These are phyloP conservation scores for Physaria fendleri DNA, from an alignment of 345 rosid genomes.

Conservation along the genomic window DNA sequence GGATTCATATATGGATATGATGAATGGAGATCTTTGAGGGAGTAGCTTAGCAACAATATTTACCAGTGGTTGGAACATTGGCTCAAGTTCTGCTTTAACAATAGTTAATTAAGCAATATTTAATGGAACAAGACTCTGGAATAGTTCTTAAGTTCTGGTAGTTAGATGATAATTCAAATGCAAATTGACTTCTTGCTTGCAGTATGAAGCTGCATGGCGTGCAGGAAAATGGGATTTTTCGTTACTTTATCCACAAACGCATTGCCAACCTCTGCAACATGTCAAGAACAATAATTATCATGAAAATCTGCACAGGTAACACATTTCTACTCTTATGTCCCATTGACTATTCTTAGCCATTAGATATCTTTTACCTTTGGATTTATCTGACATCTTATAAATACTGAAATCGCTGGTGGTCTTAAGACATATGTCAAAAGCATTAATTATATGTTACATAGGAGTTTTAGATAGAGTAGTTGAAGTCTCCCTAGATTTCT, in stretches of 20 bases:
- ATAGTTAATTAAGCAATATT: no score
- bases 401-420: neutral
- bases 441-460: constrained; percentile 1
- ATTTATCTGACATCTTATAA: constrained; percentile 5
- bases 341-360: constrained; percentile 4
- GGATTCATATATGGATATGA: constrained; percentile 14
- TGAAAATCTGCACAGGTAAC: constrained; percentile 79
- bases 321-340: neutral
- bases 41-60: neutral
- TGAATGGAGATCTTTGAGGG: constrained; percentile 1
- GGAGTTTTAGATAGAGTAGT: constrained; percentile 8
- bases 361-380: constrained; percentile 13
- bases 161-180: constrained; percentile 11
- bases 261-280: constrained; percentile 37
- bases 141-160: constrained; percentile 3
- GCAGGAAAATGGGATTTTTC: constrained; percentile 97
- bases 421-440: neutral
- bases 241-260: constrained; percentile 43
- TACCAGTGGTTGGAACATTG: neutral
- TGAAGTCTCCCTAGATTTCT: neutral
- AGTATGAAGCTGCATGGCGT: constrained; percentile 99
- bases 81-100: neutral
- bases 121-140: neutral
- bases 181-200: constrained; percentile 31
- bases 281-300: constrained; percentile 53